phyloP scores from a whole-genome alignment of 2,329 filamentous ascomycete species.

The Claviceps digitariae region DNA sequence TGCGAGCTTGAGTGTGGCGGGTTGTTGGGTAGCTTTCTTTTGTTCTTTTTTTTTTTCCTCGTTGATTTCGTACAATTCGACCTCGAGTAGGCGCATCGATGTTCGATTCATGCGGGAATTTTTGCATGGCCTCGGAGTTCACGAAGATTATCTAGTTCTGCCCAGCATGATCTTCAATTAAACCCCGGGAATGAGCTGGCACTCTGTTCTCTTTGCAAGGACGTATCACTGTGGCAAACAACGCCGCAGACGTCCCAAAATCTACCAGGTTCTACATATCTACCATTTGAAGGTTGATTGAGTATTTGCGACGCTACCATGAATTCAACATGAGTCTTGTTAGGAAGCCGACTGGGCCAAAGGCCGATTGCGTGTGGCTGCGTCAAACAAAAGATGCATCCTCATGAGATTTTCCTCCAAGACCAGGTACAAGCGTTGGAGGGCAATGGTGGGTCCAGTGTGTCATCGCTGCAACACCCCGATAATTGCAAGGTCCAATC shows the following conservation, averaged over 20 bases:
- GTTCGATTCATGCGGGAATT: background rate
- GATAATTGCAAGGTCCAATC: background rate
- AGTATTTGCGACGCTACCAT: too few species aligned
- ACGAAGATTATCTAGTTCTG: background rate
- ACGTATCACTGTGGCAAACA: too few species aligned
- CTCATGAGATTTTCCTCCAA: too few species aligned
- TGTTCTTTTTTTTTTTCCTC: background rate
- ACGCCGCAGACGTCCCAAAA: too few species aligned
- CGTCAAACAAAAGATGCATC: too few species aligned
- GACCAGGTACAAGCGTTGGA: too few species aligned
- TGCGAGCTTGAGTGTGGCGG: background rate
- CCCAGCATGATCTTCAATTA: background rate
- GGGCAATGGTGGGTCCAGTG: background rate
- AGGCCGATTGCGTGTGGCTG: too few species aligned
- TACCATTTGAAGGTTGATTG: too few species aligned
- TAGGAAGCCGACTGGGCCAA: too few species aligned
- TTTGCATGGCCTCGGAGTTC: background rate
- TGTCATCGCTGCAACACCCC: background rate
- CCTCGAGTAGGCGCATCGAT: background rate
- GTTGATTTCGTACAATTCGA: background rate
- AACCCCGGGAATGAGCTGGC: background rate
- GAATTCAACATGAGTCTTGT: too few species aligned
- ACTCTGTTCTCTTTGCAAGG: background rate
- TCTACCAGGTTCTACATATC: too few species aligned
- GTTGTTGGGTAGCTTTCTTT: background rate